A percentile compares a stretch with the other conserved stretches of the same genome.
These are phyloP conservation scores for Gaertneriomyces sp. DNA, from an alignment of 192 early-diverging fungal genomes.

Conservation along the genomic window DNA sequence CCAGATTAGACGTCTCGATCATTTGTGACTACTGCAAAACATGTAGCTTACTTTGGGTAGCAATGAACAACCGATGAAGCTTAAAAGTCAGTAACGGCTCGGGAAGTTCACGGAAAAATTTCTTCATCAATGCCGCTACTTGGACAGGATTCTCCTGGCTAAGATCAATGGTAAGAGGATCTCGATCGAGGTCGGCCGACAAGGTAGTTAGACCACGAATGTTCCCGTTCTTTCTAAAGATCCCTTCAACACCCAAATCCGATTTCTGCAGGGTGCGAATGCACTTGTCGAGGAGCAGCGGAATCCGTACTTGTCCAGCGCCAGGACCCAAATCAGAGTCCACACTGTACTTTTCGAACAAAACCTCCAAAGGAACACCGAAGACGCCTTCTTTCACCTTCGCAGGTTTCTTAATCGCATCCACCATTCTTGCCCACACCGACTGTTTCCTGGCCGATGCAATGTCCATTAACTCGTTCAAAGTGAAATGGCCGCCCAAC, in stretches of 20 bases:
- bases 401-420: slow-evolving; percentile 43
- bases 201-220: slow-evolving; percentile 85
- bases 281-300: slow-evolving; percentile 79
- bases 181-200: slow-evolving; percentile 79
- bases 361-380: slow-evolving; percentile 79
- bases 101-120: slow-evolving; percentile 93
- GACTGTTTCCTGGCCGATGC: slow-evolving; percentile 72
- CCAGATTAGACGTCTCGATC: slow-evolving; percentile 6
- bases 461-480: slow-evolving; percentile 74
- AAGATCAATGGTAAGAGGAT: slow-evolving; percentile 69
- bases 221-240: slow-evolving; percentile 98
- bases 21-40: neutral
- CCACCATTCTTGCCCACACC: slow-evolving; percentile 66
- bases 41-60: slow-evolving; percentile 56
- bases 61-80: slow-evolving; percentile 80
- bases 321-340: slow-evolving; percentile 70
- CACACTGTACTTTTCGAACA: slow-evolving; percentile 80
- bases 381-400: slow-evolving; percentile 78
- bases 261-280: slow-evolving; percentile 66
- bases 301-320: slow-evolving; percentile 69
- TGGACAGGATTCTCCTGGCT: slow-evolving; percentile 75
- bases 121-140: slow-evolving; percentile 91
- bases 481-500: slow-evolving; percentile 63
- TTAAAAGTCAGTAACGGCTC: slow-evolving; percentile 91
- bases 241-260: slow-evolving; percentile 85